Percentiles rank a stretch among this genome's conserved stretches.
Conservation (phyloP, 768 basidiomycete genomes). For the Xerocomus brunneocitrinus region DNA sequence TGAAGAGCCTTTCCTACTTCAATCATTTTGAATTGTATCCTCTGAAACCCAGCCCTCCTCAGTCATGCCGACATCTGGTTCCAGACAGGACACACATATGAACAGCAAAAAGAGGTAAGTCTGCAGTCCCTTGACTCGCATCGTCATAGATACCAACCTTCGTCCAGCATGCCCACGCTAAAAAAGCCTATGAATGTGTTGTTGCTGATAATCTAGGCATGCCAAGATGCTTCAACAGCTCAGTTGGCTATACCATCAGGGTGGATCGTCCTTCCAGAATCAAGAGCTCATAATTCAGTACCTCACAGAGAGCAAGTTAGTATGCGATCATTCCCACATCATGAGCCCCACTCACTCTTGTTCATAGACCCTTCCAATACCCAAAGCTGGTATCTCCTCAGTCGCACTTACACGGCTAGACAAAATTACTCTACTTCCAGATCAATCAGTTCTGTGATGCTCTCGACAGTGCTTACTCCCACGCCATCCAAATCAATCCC, state of each 20-base stretch:
- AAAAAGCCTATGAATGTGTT: slow-evolving; percentile 97
- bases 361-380: slow-evolving; percentile 83
- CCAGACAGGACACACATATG: slow-evolving; percentile 98
- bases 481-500: slow-evolving; percentile 97
- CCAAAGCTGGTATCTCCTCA: slow-evolving; percentile 98
- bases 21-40: slow-evolving; percentile 94
- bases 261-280: slow-evolving; percentile 93
- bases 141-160: slow-evolving; percentile 12
- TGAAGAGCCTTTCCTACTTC: slow-evolving; percentile 85
- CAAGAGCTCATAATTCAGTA: slow-evolving; percentile 92
- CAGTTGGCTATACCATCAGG: slow-evolving; percentile 96
- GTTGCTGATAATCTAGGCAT: slow-evolving; percentile 90
- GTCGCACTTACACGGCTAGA: slow-evolving; percentile 97
- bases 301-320: slow-evolving; percentile 92
- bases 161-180: slow-evolving; percentile 76
- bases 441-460: slow-evolving; percentile 99
- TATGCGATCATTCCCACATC: slow-evolving; percentile 33
- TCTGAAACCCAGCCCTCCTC: slow-evolving; percentile 92
- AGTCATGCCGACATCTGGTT: slow-evolving; percentile 99
- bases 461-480: slow-evolving; percentile 96
- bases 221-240: slow-evolving; percentile 98
- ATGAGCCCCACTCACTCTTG: neutral
- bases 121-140: neutral
- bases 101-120: slow-evolving; percentile 93
- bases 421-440: slow-evolving; percentile 99